Evolutionary conservation across 495 filamentous ascomycete species (phyloP).

Genomic region (Pseudotulostoma volvatum): DNA sequence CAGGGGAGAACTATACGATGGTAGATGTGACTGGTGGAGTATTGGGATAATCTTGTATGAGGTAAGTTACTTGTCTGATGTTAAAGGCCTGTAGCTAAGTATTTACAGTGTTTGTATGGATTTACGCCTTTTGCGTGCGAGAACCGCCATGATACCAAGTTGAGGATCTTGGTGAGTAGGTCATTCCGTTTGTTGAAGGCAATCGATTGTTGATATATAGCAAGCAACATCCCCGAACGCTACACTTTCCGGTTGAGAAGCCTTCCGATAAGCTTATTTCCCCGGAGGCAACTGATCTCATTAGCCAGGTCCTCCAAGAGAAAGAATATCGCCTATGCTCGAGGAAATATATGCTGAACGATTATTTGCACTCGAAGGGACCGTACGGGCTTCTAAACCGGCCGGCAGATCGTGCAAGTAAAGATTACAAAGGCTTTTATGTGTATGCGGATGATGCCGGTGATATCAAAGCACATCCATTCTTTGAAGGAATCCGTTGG

Average conservation of each 20-base stretch:
- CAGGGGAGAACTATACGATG: slow-evolving; percentile 69
- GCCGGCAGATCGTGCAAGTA: slow-evolving; percentile 13
- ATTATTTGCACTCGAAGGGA: slow-evolving; percentile 18
- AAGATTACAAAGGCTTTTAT: slow-evolving; percentile 32
- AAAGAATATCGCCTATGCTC: slow-evolving; percentile 61
- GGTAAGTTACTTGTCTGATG: slow-evolving; percentile 19
- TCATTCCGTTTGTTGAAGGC: not conserved
- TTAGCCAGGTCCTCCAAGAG: slow-evolving; percentile 58
- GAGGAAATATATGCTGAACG: slow-evolving; percentile 49
- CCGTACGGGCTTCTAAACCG: slow-evolving; percentile 14
- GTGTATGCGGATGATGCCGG: slow-evolving; percentile 67
- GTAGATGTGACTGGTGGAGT: slow-evolving; percentile 93
- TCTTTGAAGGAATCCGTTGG: slow-evolving; percentile 55
- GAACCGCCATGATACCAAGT: slow-evolving; percentile 63
- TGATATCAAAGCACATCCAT: slow-evolving; percentile 62
- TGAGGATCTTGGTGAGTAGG: slow-evolving; percentile 53
- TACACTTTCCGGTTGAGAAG: slow-evolving; percentile 47
- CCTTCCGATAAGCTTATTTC: slow-evolving; percentile 36
- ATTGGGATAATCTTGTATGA: slow-evolving; percentile 85
- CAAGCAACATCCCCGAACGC: slow-evolving; percentile 33
- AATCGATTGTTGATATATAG: slow-evolving; percentile 6
- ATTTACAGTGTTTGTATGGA: slow-evolving; percentile 60
- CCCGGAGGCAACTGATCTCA: slow-evolving; percentile 53
- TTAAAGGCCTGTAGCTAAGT: not conserved
- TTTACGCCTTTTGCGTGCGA: slow-evolving; percentile 78